Evolutionary conservation across 225 moss, liverwort and hornwort species (phyloP).

Genomic region (Polytrichum formosum): DNA sequence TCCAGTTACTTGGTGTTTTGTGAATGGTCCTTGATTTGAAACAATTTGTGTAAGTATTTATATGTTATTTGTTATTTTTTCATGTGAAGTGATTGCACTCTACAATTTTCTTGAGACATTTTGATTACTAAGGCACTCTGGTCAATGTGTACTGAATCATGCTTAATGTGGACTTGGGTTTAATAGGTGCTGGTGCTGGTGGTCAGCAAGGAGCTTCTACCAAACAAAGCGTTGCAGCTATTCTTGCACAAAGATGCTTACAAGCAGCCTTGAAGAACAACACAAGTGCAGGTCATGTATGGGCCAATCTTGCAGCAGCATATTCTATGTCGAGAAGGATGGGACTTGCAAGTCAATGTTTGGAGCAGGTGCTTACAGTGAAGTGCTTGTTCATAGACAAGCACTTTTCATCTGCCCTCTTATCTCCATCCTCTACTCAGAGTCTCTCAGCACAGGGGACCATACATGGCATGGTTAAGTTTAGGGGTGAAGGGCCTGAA

Average conservation of each 20-base stretch:
- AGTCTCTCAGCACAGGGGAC: too few relatives aligned
- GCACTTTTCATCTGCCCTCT: neutral
- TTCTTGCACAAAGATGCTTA: constrained; percentile 44
- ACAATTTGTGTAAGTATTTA: too few relatives aligned
- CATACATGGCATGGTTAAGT: too few relatives aligned
- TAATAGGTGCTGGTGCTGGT: constrained; percentile 42
- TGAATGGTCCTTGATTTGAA: too few relatives aligned
- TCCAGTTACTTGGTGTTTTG: too few relatives aligned
- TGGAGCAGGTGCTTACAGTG: constrained; percentile 40
- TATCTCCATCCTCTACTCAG: neutral
- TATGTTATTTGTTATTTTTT: too few relatives aligned
- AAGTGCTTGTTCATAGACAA: neutral
- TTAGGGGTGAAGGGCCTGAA: too few relatives aligned
- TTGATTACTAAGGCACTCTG: too few relatives aligned
- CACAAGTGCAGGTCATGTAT: constrained; percentile 54
- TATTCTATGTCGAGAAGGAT: constrained; percentile 47
- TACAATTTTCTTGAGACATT: too few relatives aligned
- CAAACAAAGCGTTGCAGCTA: constrained; percentile 35
- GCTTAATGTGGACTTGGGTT: too few relatives aligned
- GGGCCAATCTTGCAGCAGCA: constrained; percentile 65
- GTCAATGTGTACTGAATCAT: too few relatives aligned
- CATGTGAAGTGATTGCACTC: too few relatives aligned
- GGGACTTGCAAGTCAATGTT: constrained; percentile 45
- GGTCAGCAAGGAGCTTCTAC: constrained; percentile 35
- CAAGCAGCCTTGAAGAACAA: constrained; percentile 57